These are phyloP conservation scores for Lipomyces yamadae DNA, from an alignment of 805 yeast species.

Conservation along the genomic window DNA sequence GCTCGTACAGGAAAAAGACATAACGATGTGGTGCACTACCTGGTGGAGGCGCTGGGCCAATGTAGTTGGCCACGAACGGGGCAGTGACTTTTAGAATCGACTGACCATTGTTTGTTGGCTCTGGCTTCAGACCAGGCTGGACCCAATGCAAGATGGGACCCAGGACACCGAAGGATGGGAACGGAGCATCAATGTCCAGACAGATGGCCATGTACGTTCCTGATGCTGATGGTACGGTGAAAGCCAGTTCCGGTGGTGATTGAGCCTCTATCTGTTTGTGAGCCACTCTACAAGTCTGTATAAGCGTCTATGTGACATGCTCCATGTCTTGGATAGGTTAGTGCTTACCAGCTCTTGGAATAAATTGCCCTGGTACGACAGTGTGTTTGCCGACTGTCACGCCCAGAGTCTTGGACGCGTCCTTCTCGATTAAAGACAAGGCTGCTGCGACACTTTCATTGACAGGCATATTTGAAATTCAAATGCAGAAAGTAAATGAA, in stretches of 20 bases:
- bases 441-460: not conserved
- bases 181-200: constrained; percentile 21
- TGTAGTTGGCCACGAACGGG: constrained; percentile 18
- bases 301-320: not conserved
- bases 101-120: constrained; percentile 5
- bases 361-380: constrained; percentile 8
- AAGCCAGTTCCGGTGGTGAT: constrained; percentile 17
- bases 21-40: constrained; percentile 20
- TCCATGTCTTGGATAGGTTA: not conserved
- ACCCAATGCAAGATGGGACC: constrained; percentile 21
- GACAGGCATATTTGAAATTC: not conserved
- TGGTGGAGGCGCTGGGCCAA: constrained; percentile 22
- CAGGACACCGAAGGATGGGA: constrained; percentile 16
- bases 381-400: constrained; percentile 9
- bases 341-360: constrained; percentile 18
- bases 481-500: not conserved
- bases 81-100: constrained; percentile 7
- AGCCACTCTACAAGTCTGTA: not conserved
- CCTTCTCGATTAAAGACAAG: constrained; percentile 7
- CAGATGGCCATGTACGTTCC: constrained; percentile 19
- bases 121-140: constrained; percentile 20
- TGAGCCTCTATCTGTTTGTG: constrained; percentile 6
- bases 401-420: constrained; percentile 8
- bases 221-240: not conserved
- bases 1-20: constrained; percentile 11